These are phyloP conservation scores for Solanum hybrid DNA, from an alignment of 305 asterid species.

Conservation along the genomic window DNA sequence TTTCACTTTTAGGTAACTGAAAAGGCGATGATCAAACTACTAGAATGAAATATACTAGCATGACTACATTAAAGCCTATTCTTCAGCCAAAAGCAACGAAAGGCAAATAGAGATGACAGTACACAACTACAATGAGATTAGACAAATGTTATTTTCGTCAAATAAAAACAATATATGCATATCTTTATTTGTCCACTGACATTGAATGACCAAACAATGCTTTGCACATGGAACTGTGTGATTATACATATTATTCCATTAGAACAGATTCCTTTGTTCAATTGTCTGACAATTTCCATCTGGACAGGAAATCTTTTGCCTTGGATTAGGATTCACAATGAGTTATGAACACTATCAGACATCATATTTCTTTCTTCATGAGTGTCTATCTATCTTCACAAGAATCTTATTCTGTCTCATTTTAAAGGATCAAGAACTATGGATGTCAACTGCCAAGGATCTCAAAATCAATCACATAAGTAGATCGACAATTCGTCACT, in stretches of 20 bases:
- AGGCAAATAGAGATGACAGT: not conserved
- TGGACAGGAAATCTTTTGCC: not conserved
- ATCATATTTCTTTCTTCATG: not conserved
- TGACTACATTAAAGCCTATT: not conserved
- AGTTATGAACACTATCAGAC: not conserved
- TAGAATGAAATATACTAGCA: not conserved
- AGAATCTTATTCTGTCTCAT: not conserved
- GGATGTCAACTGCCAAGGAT: not conserved
- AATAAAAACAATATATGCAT: not conserved
- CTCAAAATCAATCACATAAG: not conserved
- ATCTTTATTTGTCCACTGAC: not conserved
- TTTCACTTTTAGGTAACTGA: constrained; percentile 3
- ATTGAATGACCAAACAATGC: not conserved
- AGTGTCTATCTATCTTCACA: not conserved
- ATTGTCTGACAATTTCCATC: not conserved
- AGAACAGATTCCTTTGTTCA: not conserved
- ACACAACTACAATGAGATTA: not conserved
- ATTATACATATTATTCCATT: not conserved
- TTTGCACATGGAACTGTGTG: not conserved
- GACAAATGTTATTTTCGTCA: not conserved
- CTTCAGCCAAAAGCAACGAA: not conserved
- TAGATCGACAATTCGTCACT: not conserved
- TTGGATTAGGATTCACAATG: not conserved
- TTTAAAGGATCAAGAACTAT: not conserved
- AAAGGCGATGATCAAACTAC: not conserved